These are phyloP conservation scores for Bifiguratus adelaidae DNA, from an alignment of 192 early-diverging fungal genomes.

Conservation along the genomic window DNA sequence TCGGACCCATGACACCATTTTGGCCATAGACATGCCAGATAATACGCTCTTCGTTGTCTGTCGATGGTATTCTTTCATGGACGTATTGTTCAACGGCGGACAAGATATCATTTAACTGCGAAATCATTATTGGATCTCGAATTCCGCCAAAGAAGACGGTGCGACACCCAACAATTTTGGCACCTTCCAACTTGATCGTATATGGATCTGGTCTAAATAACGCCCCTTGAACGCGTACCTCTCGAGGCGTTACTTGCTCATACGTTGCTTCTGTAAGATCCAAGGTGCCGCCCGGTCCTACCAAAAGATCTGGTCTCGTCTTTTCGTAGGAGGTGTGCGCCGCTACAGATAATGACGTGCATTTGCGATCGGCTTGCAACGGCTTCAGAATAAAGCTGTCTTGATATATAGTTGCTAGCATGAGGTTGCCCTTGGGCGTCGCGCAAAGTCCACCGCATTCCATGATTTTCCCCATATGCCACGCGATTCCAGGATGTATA, in stretches of 20 bases:
- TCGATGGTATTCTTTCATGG: background rate
- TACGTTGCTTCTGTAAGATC: conserved; percentile 4
- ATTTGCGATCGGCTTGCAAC: background rate
- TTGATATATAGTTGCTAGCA: conserved; percentile 3
- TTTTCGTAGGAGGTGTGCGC: conserved; percentile 10
- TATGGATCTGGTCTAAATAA: conserved; percentile 1
- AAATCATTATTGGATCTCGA: conserved; percentile 9
- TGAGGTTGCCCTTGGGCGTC: conserved; percentile 4
- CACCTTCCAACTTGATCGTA: conserved; percentile 8
- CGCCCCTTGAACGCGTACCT: background rate
- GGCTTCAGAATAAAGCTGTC: conserved; percentile 1
- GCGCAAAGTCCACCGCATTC: conserved; percentile 7
- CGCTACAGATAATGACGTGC: conserved; percentile 1
- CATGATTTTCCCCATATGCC: conserved; percentile 13
- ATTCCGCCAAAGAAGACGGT: conserved; percentile 4
- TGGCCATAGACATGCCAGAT: conserved; percentile 7
- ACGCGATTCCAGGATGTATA: conserved; percentile 1
- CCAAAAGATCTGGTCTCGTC: conserved; percentile 1
- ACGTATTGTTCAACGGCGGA: background rate
- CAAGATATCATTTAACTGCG: conserved; percentile 2
- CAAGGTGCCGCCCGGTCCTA: conserved; percentile 7
- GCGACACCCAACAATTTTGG: conserved; percentile 1
- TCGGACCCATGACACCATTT: background rate
- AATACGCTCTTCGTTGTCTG: background rate
- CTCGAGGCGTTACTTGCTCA: background rate